Evolutionary conservation across 768 basidiomycete species (phyloP).

Genomic region (Melanogaster broomeanus): DNA sequence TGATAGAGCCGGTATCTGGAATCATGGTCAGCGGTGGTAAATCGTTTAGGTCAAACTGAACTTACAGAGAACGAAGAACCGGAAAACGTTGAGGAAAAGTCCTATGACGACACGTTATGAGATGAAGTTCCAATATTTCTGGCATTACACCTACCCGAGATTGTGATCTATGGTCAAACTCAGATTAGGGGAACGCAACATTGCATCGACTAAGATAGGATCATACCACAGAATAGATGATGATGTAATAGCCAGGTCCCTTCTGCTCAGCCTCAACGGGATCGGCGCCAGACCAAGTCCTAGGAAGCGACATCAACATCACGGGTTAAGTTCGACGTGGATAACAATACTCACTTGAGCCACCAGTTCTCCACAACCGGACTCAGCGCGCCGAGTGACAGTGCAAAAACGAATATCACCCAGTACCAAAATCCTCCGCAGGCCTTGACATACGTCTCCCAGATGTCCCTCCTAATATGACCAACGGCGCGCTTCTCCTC

Average conservation of each 20-base stretch:
- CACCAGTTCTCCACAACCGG: conserved; percentile 77
- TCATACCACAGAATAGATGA: conserved; percentile 66
- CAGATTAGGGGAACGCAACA: conserved; percentile 24
- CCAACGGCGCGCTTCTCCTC: conserved; percentile 81
- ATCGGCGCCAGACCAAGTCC: conserved; percentile 60
- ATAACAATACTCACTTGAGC: conserved; percentile 46
- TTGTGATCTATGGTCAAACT: conserved; percentile 35
- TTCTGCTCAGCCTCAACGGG: conserved; percentile 39
- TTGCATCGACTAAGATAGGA: not conserved
- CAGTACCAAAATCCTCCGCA: conserved; percentile 57
- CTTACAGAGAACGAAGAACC: conserved; percentile 75
- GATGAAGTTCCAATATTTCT: not conserved
- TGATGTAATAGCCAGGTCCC: conserved; percentile 48
- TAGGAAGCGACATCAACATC: conserved; percentile 25
- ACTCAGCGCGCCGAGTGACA: conserved; percentile 57
- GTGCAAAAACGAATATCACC: conserved; percentile 51
- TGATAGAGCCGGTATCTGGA: conserved; percentile 74
- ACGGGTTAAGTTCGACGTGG: not conserved
- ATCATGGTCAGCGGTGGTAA: conserved; percentile 6
- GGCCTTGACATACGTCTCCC: conserved; percentile 57
- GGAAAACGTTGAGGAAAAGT: conserved; percentile 55
- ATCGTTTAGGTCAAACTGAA: conserved; percentile 4
- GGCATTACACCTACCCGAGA: conserved; percentile 30
- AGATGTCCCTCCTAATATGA: conserved; percentile 64
- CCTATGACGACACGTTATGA: conserved; percentile 37